These are phyloP conservation scores for Ceratobasidium sp. DNA, from an alignment of 1,284 basidiomycete species.

Conservation along the genomic window DNA sequence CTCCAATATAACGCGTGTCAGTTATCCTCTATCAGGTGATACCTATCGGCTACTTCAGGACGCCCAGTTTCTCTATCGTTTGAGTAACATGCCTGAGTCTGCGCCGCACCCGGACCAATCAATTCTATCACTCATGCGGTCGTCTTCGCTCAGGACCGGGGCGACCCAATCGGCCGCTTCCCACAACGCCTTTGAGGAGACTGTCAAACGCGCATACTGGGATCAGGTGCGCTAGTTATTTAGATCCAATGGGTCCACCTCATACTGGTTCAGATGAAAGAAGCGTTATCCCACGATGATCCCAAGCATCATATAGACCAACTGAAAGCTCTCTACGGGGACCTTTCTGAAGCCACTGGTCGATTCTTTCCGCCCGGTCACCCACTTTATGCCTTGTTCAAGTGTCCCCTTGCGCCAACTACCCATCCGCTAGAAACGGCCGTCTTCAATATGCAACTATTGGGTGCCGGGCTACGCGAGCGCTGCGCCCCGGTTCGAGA, in stretches of 20 bases:
- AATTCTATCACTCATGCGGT: conserved; percentile 12
- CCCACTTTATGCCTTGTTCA: background rate
- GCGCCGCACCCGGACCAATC: conserved; percentile 2
- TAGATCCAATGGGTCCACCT: background rate
- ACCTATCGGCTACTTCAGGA: conserved; percentile 21
- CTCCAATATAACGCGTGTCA: background rate
- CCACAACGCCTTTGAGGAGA: conserved; percentile 1
- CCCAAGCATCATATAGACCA: conserved; percentile 27
- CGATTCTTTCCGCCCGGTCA: conserved; percentile 17
- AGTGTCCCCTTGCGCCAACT: conserved; percentile 3
- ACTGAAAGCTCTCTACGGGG: conserved; percentile 6
- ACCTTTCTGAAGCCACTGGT: conserved; percentile 10
- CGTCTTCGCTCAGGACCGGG: background rate
- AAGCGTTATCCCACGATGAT: background rate
- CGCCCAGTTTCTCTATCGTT: conserved; percentile 17
- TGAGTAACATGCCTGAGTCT: conserved; percentile 6
- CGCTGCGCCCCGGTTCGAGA: conserved; percentile 17
- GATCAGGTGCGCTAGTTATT: conserved; percentile 9
- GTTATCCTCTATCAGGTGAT: background rate
- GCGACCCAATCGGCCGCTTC: background rate
- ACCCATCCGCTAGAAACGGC: background rate
- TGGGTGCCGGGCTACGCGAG: conserved; percentile 1
- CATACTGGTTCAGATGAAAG: conserved; percentile 19
- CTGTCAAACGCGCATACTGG: conserved; percentile 12
- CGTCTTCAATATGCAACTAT: background rate